Percentiles rank a stretch among this genome's conserved stretches.
phyloP scores from a whole-genome alignment of 176 grass and related monocot genomes.

The Musa acuminata region DNA sequence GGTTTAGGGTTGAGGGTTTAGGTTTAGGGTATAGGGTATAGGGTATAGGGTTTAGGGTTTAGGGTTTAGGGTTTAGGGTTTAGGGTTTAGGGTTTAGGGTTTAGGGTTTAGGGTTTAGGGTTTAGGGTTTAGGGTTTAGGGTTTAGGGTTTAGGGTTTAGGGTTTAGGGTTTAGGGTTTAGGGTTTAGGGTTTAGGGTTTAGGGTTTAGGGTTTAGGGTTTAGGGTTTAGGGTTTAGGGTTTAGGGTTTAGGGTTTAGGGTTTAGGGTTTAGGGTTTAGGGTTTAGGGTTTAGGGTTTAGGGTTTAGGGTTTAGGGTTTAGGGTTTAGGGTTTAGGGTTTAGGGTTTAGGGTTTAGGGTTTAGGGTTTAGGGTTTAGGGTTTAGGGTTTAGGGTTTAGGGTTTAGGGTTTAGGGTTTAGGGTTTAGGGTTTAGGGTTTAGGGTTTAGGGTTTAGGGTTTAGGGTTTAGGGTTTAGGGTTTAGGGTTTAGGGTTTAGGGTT shows the following conservation, averaged over 20 bases:
- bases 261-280: constrained; percentile 22
- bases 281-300: constrained; percentile 20
- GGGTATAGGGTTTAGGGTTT: constrained; percentile 30
- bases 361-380: neutral
- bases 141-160: constrained; percentile 16
- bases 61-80: constrained; percentile 22
- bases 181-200: constrained; percentile 22
- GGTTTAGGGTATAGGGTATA: constrained; percentile 30
- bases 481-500: constrained; percentile 19
- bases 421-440: constrained; percentile 21
- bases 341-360: constrained; percentile 1
- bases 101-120: constrained; percentile 17
- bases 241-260: constrained; percentile 27
- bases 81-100: constrained; percentile 9
- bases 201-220: constrained; percentile 21
- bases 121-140: constrained; percentile 17
- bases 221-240: constrained; percentile 25
- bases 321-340: constrained; percentile 8
- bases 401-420: constrained; percentile 21
- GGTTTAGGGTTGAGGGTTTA: constrained; percentile 15
- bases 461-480: constrained; percentile 17
- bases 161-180: constrained; percentile 20
- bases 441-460: constrained; percentile 13
- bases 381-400: constrained; percentile 22
- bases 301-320: constrained; percentile 19